A percentile compares a stretch with the other conserved stretches of the same genome.
These are phyloP conservation scores for Phytopythium vexans DNA, from an alignment of 352 stramenopile species.

Conservation along the genomic window DNA sequence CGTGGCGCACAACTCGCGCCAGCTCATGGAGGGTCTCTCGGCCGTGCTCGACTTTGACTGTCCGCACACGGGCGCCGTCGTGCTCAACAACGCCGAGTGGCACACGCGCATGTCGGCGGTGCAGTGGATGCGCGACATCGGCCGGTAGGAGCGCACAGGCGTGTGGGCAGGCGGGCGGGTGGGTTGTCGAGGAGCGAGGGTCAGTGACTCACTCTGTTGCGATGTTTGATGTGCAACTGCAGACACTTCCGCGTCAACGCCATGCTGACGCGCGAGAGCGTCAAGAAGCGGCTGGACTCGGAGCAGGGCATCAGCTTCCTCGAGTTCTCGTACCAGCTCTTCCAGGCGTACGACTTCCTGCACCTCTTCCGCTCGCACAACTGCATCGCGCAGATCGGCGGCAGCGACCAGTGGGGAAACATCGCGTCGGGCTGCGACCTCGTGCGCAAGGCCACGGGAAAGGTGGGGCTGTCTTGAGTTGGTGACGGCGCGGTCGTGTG, in stretches of 20 bases:
- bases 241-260: constrained; percentile 97
- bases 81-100: constrained; percentile 99
- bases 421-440: constrained; percentile 98
- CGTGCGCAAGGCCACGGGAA: constrained; percentile 86
- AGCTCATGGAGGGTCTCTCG: constrained; percentile 90
- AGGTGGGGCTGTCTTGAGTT: constrained; percentile 26
- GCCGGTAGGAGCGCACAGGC: constrained; percentile 27
- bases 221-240: neutral
- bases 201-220: neutral
- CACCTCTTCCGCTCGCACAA: constrained; percentile 92
- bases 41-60: constrained; percentile 95
- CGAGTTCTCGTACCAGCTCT: constrained; percentile 99
- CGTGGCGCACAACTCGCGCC: constrained; percentile 88
- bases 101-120: constrained; percentile 93
- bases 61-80: constrained; percentile 84
- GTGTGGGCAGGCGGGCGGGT: too few species aligned
- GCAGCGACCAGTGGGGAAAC: constrained; percentile 99
- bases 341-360: constrained; percentile 99
- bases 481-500: neutral
- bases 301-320: constrained; percentile 98
- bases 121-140: constrained; percentile 97
- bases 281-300: constrained; percentile 94
- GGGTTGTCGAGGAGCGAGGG: neutral
- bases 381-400: constrained; percentile 96
- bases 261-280: constrained; percentile 98